Evolutionary conservation across 2,329 filamentous ascomycete genomes (phyloP).

Genomic region (Penicillium concentricum): DNA sequence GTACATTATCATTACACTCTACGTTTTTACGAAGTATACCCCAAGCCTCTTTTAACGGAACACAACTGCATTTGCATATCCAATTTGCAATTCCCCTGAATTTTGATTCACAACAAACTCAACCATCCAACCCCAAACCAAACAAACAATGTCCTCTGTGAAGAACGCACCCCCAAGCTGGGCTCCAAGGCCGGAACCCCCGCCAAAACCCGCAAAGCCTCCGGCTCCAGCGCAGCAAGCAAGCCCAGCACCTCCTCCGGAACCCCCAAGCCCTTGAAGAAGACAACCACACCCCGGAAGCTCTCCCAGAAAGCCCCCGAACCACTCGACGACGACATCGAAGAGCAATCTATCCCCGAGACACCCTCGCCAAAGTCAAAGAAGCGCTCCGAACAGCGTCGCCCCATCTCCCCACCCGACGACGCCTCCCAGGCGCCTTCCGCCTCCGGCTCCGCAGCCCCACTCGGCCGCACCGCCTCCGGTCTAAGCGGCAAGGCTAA

Average conservation of each 20-base stretch:
- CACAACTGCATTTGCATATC: background rate
- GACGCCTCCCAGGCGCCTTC: conserved; percentile 25
- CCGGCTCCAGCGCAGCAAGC: conserved; percentile 23
- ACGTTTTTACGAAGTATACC: conserved; percentile 4
- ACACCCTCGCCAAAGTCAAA: conserved; percentile 26
- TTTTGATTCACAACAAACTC: background rate
- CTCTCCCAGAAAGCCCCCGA: conserved; percentile 24
- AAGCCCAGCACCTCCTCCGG: conserved; percentile 14
- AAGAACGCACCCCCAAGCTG: conserved; percentile 23
- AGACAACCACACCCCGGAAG: conserved; percentile 21
- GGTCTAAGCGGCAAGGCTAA: conserved; percentile 19
- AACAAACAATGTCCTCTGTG: conserved; percentile 18
- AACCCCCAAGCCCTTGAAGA: conserved; percentile 19
- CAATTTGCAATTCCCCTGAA: background rate
- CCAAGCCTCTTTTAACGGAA: background rate
- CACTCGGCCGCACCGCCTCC: conserved; percentile 15
- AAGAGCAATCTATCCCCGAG: conserved; percentile 20
- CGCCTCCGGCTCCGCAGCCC: conserved; percentile 27
- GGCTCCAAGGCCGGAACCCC: conserved; percentile 23
- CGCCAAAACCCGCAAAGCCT: conserved; percentile 22
- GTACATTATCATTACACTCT: background rate
- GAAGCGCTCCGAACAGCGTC: conserved; percentile 28
- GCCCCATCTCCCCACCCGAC: conserved; percentile 21
- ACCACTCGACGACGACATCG: conserved; percentile 18
- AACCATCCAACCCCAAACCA: background rate